A percentile compares a stretch with the other conserved stretches of the same genome.
Conservation (phyloP, 257 asterid species). For the Plantago elongata region DNA sequence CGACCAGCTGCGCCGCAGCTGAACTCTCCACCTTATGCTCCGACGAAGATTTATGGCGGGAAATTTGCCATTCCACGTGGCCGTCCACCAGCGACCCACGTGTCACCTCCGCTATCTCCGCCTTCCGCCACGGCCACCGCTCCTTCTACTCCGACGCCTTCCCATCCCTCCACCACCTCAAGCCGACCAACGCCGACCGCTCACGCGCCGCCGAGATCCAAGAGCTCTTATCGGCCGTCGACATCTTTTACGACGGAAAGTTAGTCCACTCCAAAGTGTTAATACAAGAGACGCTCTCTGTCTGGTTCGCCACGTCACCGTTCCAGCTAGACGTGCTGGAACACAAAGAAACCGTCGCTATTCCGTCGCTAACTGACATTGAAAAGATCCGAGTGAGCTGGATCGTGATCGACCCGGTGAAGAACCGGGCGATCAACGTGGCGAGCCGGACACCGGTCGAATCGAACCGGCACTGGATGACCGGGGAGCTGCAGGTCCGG, state of each 20-base stretch:
- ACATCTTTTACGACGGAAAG: constrained; percentile 38
- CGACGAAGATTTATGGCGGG: constrained; percentile 51
- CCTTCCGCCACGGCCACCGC: constrained; percentile 62
- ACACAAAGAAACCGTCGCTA: constrained; percentile 38
- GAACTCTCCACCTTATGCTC: constrained; percentile 39
- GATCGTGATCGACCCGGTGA: constrained; percentile 57
- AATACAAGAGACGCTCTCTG: constrained; percentile 22
- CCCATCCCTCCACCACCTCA: constrained; percentile 32
- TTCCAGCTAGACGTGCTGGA: constrained; percentile 53
- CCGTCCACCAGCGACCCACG: constrained; percentile 61
- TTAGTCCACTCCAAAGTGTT: constrained; percentile 45
- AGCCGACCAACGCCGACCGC: background rate
- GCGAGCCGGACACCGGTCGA: constrained; percentile 55
- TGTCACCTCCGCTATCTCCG: constrained; percentile 30
- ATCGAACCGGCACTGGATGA: constrained; percentile 61
- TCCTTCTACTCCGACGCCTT: constrained; percentile 63
- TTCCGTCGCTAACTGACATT: constrained; percentile 41
- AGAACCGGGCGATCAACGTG: constrained; percentile 50
- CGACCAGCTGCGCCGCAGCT: constrained; percentile 48
- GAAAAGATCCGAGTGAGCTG: constrained; percentile 55
- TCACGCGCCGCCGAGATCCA: background rate
- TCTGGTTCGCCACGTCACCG: constrained; percentile 59
- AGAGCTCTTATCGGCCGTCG: constrained; percentile 63
- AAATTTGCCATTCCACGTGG: constrained; percentile 58
- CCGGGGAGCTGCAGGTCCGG: constrained; percentile 47